phyloP scores from a whole-genome alignment of 2,329 filamentous ascomycete species.

The Huntiella bhutanensis region DNA sequence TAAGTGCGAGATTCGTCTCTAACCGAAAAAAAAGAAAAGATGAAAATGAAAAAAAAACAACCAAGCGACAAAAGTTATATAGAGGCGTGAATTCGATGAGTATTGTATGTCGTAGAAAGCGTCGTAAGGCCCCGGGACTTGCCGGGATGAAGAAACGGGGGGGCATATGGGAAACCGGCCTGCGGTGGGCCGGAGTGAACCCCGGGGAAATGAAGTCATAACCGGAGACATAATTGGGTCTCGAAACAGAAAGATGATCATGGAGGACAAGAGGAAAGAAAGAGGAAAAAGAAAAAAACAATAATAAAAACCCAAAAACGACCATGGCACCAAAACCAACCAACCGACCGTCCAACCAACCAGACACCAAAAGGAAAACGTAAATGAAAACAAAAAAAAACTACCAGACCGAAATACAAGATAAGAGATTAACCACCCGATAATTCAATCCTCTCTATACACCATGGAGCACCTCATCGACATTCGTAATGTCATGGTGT shows the following conservation, averaged over 20 bases:
- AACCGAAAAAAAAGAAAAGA: slow-evolving; percentile 1
- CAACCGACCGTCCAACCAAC: neutral
- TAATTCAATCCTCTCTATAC: slow-evolving; percentile 3
- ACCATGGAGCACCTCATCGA: slow-evolving; percentile 10
- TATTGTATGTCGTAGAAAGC: too few relatives aligned
- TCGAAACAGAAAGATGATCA: neutral
- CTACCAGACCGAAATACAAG: neutral
- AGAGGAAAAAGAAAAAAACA: neutral
- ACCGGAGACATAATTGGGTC: too few relatives aligned
- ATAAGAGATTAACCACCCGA: slow-evolving; percentile 1
- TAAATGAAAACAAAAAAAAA: neutral
- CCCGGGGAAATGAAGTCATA: too few relatives aligned
- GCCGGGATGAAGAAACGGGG: neutral
- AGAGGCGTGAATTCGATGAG: neutral
- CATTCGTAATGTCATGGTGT: neutral
- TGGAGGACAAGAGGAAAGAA: slow-evolving; percentile 1
- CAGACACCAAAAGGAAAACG: neutral
- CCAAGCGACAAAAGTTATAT: neutral
- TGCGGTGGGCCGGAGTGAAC: too few relatives aligned
- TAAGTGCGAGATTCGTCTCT: too few relatives aligned
- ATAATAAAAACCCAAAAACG: neutral
- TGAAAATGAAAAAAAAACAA: neutral
- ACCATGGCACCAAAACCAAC: neutral
- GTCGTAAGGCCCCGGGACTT: neutral
- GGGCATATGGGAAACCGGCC: too few relatives aligned